Evolutionary conservation across 306 rosid species (phyloP).

Genomic region (Sindora glabra): DNA sequence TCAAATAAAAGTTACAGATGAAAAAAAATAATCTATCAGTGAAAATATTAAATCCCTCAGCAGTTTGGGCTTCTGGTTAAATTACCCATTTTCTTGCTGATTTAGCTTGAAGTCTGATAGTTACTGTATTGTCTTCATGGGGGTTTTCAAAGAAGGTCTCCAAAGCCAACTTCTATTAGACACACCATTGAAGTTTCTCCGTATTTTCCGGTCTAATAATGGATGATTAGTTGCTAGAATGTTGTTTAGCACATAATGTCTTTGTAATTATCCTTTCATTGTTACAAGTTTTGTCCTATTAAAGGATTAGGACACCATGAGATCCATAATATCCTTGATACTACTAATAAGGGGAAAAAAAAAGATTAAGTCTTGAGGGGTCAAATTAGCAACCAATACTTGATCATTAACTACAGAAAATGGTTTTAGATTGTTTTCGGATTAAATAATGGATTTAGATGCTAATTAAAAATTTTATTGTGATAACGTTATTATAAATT

Average conservation of each 20-base stretch:
- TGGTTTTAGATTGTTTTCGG: too few species aligned
- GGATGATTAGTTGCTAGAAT: slow-evolving; percentile 24
- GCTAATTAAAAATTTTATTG: too few species aligned
- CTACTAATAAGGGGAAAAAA: too few species aligned
- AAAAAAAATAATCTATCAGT: too few species aligned
- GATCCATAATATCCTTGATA: neutral
- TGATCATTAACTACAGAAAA: neutral
- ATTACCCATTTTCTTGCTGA: neutral
- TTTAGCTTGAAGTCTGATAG: neutral
- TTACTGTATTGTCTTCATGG: neutral
- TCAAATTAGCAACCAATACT: neutral
- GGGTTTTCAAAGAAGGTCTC: neutral
- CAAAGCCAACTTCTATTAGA: slow-evolving; percentile 9
- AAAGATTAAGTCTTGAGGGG: slow-evolving; percentile 4
- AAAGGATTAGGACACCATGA: neutral
- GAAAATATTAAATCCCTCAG: too few species aligned
- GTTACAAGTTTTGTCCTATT: slow-evolving; percentile 30
- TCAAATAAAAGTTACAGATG: too few species aligned
- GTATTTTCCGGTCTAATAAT: slow-evolving; percentile 9
- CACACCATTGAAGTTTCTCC: slow-evolving; percentile 10
- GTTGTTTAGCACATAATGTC: slow-evolving; percentile 17
- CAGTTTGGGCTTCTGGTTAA: too few species aligned
- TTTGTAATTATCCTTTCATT: slow-evolving; percentile 13
- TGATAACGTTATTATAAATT: too few species aligned
- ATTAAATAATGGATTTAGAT: too few species aligned